These are phyloP conservation scores for Sporothrix mexicana DNA, from an alignment of 2,329 filamentous ascomycete genomes.

Conservation along the genomic window DNA sequence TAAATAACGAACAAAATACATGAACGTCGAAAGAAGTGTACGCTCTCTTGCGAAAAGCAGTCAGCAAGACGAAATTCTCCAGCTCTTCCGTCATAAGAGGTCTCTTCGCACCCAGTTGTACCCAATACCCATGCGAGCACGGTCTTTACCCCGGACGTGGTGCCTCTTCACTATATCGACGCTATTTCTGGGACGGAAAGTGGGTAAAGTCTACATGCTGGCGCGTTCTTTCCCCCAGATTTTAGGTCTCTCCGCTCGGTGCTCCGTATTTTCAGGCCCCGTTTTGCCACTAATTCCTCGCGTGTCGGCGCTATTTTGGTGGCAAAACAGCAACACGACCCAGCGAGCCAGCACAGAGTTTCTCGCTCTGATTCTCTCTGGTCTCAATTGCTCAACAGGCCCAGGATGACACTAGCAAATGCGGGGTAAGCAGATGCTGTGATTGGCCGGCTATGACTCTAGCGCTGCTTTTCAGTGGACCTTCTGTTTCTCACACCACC, in stretches of 20 bases:
- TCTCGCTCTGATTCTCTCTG: too few relatives aligned
- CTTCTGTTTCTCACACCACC: conserved; percentile 9
- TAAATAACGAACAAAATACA: background rate
- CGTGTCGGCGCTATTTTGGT: conserved; percentile 29
- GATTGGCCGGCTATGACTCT: background rate
- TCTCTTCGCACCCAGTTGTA: conserved; percentile 1
- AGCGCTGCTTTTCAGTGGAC: background rate
- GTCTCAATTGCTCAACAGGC: too few relatives aligned
- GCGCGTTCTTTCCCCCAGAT: conserved; percentile 17
- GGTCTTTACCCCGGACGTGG: background rate
- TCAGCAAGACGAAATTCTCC: background rate
- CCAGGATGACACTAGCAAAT: conserved; percentile 18
- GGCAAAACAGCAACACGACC: conserved; percentile 1
- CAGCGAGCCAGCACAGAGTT: too few relatives aligned
- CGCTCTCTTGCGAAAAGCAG: background rate
- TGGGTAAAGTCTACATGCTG: conserved; percentile 15
- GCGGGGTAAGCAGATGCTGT: conserved; percentile 23
- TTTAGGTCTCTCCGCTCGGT: conserved; percentile 13
- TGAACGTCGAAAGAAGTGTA: background rate
- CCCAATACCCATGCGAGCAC: conserved; percentile 2
- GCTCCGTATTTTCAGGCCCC: conserved; percentile 18
- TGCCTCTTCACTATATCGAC: conserved; percentile 14
- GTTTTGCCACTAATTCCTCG: conserved; percentile 5
- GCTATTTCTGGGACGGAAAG: conserved; percentile 19
- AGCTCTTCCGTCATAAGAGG: conserved; percentile 15